These are phyloP conservation scores for Blastocystis sp. DNA, from an alignment of 352 stramenopile species.

Conservation along the genomic window DNA sequence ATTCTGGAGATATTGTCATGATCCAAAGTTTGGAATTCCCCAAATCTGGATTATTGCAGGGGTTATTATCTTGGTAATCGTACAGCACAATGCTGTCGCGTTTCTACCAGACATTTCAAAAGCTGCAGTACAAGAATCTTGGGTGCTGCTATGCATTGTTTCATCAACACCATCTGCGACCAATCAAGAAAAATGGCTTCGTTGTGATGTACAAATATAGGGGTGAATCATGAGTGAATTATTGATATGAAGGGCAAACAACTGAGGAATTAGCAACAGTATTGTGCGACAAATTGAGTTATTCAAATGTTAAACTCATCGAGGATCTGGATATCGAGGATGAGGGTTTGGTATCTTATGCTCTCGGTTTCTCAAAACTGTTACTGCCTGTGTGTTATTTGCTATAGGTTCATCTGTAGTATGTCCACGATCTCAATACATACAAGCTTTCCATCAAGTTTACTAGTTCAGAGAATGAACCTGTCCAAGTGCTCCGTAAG, in stretches of 20 bases:
- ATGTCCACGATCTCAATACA: neutral
- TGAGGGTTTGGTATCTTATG: slow-evolving; percentile 12
- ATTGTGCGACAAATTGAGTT: neutral
- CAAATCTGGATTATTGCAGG: too few species aligned
- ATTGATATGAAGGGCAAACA: neutral
- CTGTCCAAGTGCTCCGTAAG: neutral
- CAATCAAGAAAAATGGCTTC: neutral
- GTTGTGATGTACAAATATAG: slow-evolving; percentile 24
- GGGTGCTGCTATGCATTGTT: neutral
- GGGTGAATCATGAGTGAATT: neutral
- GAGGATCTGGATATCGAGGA: slow-evolving; percentile 27
- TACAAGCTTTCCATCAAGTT: neutral
- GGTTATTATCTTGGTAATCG: neutral
- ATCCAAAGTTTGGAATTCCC: too few species aligned
- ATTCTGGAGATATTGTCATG: too few species aligned
- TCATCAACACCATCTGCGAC: neutral
- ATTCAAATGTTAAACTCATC: neutral
- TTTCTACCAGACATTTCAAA: neutral
- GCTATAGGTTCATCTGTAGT: neutral
- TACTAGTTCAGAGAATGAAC: neutral
- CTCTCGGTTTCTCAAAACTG: neutral
- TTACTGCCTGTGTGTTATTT: neutral
- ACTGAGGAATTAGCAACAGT: neutral
- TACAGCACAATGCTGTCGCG: neutral
- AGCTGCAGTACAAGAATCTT: neutral